These are phyloP conservation scores for Leishmania amazonensis DNA, from an alignment of 208 protist species.

Conservation along the genomic window DNA sequence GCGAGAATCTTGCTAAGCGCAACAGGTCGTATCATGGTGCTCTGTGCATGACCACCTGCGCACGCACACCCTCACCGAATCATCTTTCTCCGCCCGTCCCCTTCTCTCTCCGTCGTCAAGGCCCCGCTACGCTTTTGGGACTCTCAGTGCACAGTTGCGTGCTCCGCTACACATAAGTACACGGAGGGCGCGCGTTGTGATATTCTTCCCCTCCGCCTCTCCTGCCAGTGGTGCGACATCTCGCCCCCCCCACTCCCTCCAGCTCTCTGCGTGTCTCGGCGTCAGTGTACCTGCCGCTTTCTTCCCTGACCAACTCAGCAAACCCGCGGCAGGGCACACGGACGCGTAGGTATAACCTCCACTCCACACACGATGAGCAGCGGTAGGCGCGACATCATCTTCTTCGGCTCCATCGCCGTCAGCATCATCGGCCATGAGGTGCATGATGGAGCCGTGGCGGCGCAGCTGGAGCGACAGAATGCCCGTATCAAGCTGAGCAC, in stretches of 20 bases:
- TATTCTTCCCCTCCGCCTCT: neutral
- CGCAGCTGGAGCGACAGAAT: conserved; percentile 38
- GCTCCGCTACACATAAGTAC: neutral
- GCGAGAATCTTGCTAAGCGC: neutral
- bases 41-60: neutral
- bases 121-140: neutral
- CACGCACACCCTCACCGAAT: neutral
- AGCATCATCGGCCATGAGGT: conserved; percentile 57
- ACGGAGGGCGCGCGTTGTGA: neutral
- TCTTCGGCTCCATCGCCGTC: conserved; percentile 64
- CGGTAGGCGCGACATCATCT: conserved; percentile 42
- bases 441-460: conserved; percentile 35
- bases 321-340: neutral
- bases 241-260: conserved; percentile 6
- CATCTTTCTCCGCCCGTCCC: neutral
- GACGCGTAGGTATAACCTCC: neutral
- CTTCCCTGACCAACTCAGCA: neutral
- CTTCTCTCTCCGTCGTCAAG: neutral
- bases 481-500: conserved; percentile 41
- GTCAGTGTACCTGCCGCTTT: neutral
- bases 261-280: neutral
- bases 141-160: neutral
- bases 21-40: neutral
- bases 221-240: neutral
- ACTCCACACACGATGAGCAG: conserved; percentile 14